Conservation (phyloP, 805 yeast species). For the Ogataea paraovalis region DNA sequence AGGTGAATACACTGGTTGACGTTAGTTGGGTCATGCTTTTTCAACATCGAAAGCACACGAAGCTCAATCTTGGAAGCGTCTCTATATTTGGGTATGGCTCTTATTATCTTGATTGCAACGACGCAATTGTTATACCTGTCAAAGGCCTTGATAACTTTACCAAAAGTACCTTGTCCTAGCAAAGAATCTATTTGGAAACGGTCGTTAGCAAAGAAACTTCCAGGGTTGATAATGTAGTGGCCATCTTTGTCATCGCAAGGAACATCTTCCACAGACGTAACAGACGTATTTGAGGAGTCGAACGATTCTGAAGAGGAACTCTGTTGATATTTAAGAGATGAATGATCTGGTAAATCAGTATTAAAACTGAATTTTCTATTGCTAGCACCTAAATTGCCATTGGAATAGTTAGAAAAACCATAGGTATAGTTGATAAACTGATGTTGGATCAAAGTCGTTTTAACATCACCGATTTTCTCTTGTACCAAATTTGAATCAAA, state of each 20-base stretch:
- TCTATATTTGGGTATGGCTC: slow-evolving; percentile 89
- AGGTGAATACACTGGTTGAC: slow-evolving; percentile 77
- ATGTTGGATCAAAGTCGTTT: slow-evolving; percentile 33
- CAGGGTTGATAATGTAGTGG: slow-evolving; percentile 59
- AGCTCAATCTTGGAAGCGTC: slow-evolving; percentile 94
- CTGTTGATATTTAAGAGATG: background rate
- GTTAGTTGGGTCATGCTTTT: slow-evolving; percentile 65
- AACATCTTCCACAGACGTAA: slow-evolving; percentile 25
- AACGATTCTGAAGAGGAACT: slow-evolving; percentile 19
- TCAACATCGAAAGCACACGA: slow-evolving; percentile 70
- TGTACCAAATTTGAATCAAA: slow-evolving; percentile 31
- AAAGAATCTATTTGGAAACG: slow-evolving; percentile 64
- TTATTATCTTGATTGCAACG: slow-evolving; percentile 89
- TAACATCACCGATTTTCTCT: slow-evolving; percentile 39
- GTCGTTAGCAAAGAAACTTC: slow-evolving; percentile 63
- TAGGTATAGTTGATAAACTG: slow-evolving; percentile 28
- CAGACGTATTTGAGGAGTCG: slow-evolving; percentile 18
- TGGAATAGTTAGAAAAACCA: slow-evolving; percentile 8
- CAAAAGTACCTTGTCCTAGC: slow-evolving; percentile 91
- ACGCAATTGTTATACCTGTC: slow-evolving; percentile 56
- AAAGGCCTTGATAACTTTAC: slow-evolving; percentile 80
- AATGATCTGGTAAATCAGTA: slow-evolving; percentile 9
- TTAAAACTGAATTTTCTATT: slow-evolving; percentile 27
- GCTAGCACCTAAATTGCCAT: background rate
- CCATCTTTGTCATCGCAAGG: slow-evolving; percentile 67